phyloP scores from a whole-genome alignment of 371 early-diverging fungal species.

The Vavraia culicis region DNA sequence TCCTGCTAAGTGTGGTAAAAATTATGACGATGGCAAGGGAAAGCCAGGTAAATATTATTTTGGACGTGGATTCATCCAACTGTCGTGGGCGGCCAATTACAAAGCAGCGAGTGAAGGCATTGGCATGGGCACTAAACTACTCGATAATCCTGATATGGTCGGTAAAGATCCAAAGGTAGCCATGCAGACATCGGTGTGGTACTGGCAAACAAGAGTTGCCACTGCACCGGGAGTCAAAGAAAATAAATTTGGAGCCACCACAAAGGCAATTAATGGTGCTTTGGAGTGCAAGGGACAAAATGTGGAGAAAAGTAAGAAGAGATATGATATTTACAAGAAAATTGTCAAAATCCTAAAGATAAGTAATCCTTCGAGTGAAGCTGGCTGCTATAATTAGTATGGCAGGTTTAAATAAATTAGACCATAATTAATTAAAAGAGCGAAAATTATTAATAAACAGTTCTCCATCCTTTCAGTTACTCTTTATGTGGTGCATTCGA shows the following conservation, averaged over 20 bases:
- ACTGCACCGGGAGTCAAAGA: constrained; percentile 30
- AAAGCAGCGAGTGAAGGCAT: constrained; percentile 38
- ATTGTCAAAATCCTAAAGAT: constrained; percentile 39
- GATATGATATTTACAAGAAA: constrained; percentile 37
- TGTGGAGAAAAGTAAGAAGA: constrained; percentile 29
- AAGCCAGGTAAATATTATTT: constrained; percentile 42
- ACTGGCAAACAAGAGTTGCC: constrained; percentile 41
- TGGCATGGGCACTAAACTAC: constrained; percentile 35
- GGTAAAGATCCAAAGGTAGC: constrained; percentile 40
- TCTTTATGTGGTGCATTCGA: no score
- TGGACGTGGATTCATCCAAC: constrained; percentile 44
- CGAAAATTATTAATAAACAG: no score
- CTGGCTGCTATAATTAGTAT: constrained; percentile 42
- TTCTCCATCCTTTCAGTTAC: no score
- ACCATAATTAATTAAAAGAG: no score
- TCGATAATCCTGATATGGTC: constrained; percentile 41
- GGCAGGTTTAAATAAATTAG: constrained; percentile 1
- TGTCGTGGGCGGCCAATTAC: constrained; percentile 44
- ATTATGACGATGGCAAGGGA: constrained; percentile 32
- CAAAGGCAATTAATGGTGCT: constrained; percentile 44
- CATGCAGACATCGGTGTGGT: constrained; percentile 37
- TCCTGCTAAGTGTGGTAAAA: constrained; percentile 29
- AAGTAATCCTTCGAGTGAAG: constrained; percentile 29
- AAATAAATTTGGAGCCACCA: constrained; percentile 41
- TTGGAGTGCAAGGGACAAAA: constrained; percentile 40